Conservation (phyloP, 73 alveolate species). For the Urostyla sp. region DNA sequence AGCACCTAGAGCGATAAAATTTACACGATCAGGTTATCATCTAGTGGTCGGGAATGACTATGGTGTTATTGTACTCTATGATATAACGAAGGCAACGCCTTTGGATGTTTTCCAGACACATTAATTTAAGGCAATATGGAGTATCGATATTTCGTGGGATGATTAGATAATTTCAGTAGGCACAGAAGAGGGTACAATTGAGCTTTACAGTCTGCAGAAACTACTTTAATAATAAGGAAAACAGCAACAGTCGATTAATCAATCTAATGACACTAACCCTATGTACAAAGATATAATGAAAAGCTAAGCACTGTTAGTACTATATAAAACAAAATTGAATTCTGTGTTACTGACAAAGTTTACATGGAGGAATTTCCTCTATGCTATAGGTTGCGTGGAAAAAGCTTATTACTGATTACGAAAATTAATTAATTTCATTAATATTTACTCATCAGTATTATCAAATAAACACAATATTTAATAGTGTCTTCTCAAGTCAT, state of each 20-base stretch:
- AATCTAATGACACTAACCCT: neutral
- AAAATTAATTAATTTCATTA: too few relatives aligned
- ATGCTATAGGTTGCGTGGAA: constrained; percentile 44
- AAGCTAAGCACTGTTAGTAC: constrained; percentile 1
- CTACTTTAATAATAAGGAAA: constrained; percentile 72
- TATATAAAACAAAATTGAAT: constrained; percentile 20
- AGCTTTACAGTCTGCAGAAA: constrained; percentile 79
- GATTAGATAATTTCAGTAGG: constrained; percentile 84
- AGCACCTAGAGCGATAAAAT: constrained; percentile 78
- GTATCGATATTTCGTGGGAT: constrained; percentile 85
- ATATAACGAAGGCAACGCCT: constrained; percentile 79
- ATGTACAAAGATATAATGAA: neutral
- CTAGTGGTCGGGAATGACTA: constrained; percentile 82
- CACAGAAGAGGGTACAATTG: constrained; percentile 87
- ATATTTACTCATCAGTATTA: too few relatives aligned
- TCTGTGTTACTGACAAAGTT: constrained; percentile 34
- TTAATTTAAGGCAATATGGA: constrained; percentile 79
- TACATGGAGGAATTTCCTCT: constrained; percentile 55
- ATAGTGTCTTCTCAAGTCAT: too few relatives aligned
- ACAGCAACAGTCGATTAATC: constrained; percentile 57
- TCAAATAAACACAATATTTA: too few relatives aligned
- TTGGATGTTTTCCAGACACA: constrained; percentile 75
- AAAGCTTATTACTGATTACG: too few relatives aligned
- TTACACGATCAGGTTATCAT: constrained; percentile 83
- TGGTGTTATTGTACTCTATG: constrained; percentile 82